Evolutionary conservation across 1,139 yeast genomes (phyloP), one percentile per base, ranked within the genome.

Genomic region (Diutina siamensis): DNA sequence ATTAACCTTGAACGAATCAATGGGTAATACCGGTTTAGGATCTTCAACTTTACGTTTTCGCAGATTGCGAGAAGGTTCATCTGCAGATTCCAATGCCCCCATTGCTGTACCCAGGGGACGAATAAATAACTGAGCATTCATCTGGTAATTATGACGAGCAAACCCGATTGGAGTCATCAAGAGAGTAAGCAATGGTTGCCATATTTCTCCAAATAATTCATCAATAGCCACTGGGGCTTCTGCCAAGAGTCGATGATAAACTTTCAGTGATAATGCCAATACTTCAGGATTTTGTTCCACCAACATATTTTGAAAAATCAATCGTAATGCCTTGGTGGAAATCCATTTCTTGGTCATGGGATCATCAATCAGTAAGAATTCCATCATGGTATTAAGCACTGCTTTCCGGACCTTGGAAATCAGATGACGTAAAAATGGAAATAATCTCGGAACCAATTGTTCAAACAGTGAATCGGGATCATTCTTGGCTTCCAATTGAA

Each of bases 111-210:
- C 94, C 4, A 95, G 84, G 1, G 97, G 95, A 52, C 87, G 77
- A 59, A 92, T 68, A 41, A 92, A 76, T 46, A 80, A 71, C 18
- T 72, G 66, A 0, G 87, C 70, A 54, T 86, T 82, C 95, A 94
- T 86, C 44, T 79, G 78, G 62, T 86, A 92, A 54, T 83, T 84
- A 59, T 83, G 86, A 52, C 98, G 79, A 2, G 95, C 85, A 47
- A 88, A 79, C 50, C 99, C 98, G 51, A 94, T 83, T 4, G 98
- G 98, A 0, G 97, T 92, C 83, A 86, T 82, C 44, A 88, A 60
- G 44, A 94, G 68, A 12, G 80, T 74, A 45, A 87, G 63, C 46
- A 87, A 68, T 1, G 94, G 80, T 36, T 68, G 69, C 34, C 27
- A 28, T 35, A 76, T 67, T 53, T 81, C 82, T 4, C 59, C 56